These are phyloP conservation scores for Ascochyta rabiei DNA, from an alignment of 2,329 filamentous ascomycete species.

Conservation along the genomic window DNA sequence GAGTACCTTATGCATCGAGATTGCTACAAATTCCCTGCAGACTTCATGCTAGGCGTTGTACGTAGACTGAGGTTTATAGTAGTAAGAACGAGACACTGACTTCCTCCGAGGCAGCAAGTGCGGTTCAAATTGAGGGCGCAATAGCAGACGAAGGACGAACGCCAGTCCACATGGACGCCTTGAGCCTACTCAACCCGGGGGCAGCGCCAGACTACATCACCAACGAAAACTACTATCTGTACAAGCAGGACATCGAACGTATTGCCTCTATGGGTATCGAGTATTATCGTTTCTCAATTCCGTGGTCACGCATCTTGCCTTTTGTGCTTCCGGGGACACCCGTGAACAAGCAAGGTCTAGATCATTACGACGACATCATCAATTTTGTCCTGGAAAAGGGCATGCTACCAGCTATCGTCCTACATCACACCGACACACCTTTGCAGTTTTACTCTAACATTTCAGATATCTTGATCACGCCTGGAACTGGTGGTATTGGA, in stretches of 20 bases:
- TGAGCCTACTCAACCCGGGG: slow-evolving; percentile 16
- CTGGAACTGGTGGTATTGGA: slow-evolving; percentile 32
- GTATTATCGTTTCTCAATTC: slow-evolving; percentile 60
- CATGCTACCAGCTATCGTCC: slow-evolving; percentile 56
- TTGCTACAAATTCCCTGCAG: slow-evolving; percentile 58
- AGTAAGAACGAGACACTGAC: neutral
- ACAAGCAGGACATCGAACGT: slow-evolving; percentile 63
- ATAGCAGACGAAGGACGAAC: slow-evolving; percentile 40
- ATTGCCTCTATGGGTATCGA: slow-evolving; percentile 59
- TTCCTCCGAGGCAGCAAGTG: slow-evolving; percentile 27
- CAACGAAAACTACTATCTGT: slow-evolving; percentile 61
- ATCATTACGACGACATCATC: slow-evolving; percentile 63
- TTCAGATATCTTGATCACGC: slow-evolving; percentile 24
- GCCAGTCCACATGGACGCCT: slow-evolving; percentile 28
- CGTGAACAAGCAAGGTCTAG: slow-evolving; percentile 57
- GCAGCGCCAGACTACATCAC: slow-evolving; percentile 36
- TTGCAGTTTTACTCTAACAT: slow-evolving; percentile 52
- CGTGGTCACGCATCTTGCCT: slow-evolving; percentile 60
- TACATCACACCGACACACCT: slow-evolving; percentile 59
- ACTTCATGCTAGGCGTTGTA: slow-evolving; percentile 49
- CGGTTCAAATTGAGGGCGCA: slow-evolving; percentile 39
- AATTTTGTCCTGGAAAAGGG: slow-evolving; percentile 57
- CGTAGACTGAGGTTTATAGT: neutral
- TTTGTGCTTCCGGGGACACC: slow-evolving; percentile 59
- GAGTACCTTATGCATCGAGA: slow-evolving; percentile 58